Base-by-base conservation (phyloP, 495 filamentous ascomycete species). In the Penicillium parvum region DNA sequence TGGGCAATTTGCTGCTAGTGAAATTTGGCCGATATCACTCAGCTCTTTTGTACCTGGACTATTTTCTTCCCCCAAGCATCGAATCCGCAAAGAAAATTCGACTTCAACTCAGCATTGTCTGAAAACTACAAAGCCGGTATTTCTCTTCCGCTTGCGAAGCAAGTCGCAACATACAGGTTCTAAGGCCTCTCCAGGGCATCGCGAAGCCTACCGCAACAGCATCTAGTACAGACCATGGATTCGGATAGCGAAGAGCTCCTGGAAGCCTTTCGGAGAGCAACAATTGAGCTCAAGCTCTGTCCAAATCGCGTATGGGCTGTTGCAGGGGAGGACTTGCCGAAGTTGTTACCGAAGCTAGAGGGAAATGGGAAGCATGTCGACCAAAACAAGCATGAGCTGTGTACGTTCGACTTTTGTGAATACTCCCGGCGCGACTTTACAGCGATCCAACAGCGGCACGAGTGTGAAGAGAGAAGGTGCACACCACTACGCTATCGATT, bases 251-350 rank as follows among this genome's bases (percentile, higher is more conserved):
- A 37, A 5, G 38, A 43, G 15, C 19, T 50, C 28, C 36, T 45
- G 7, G 32, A 44, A 9, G 41, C 34, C 3, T 32, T 45, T 28
- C 1, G 46, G 27, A 29, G 22, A 39, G 49, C 47, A 16, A 41
- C 20, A 43, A 21, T 45, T 19, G n/a, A n/a, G n/a, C 37, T 57
- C 12, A 37, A 40, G 12, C 43, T 59, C 14, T 59, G 53, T 43
- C 53, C 53, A 19, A 50, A 59, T 14, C 48, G 55, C 12, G 32
- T 59, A 7, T 59, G 55, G 55, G 43, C 53, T 9, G 29, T 59
- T 43, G 53, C 47, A 2, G 39, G 30, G 32, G 34, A 53, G 35
- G 27, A 45, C 20, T 18, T 51, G 30, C 32, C 43, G n/a, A 25
- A 40, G 11, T n/a, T 40, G 27, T 20, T 42, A 21, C 45, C 20